Evolutionary conservation across 306 rosid species (phyloP).

Genomic region (Acacia crassicarpa): DNA sequence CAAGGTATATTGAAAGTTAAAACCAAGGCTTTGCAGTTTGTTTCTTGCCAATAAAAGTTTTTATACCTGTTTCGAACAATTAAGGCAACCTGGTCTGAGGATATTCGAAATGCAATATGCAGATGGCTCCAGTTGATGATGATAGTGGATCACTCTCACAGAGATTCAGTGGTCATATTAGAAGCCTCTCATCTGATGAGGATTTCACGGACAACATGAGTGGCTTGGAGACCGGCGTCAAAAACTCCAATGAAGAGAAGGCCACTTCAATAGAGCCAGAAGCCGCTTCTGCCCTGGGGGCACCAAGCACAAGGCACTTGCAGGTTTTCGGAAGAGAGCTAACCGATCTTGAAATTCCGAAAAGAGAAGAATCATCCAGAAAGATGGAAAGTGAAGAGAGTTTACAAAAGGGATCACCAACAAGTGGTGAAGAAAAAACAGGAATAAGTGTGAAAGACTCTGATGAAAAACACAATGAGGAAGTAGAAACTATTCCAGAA

Average conservation of each 20-base stretch:
- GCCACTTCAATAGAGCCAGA: slow-evolving; percentile 31
- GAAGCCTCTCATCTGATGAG: slow-evolving; percentile 83
- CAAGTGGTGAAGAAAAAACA: slow-evolving; percentile 28
- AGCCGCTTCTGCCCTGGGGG: slow-evolving; percentile 27
- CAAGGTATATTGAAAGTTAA: slow-evolving; percentile 65
- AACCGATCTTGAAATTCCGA: slow-evolving; percentile 64
- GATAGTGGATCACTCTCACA: slow-evolving; percentile 45
- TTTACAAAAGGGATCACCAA: slow-evolving; percentile 30
- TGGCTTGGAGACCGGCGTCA: slow-evolving; percentile 38
- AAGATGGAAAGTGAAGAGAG: slow-evolving; percentile 31
- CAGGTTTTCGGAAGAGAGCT: slow-evolving; percentile 37
- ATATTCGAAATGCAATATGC: slow-evolving; percentile 40
- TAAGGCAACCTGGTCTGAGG: slow-evolving; percentile 30
- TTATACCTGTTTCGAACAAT: slow-evolving; percentile 20
- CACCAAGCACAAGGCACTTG: slow-evolving; percentile 37
- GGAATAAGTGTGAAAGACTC: slow-evolving; percentile 6
- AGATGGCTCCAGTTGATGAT: slow-evolving; percentile 76
- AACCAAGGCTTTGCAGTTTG: slow-evolving; percentile 3
- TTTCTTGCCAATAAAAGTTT: neutral
- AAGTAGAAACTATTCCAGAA: slow-evolving; percentile 54
- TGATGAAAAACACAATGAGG: slow-evolving; percentile 43
- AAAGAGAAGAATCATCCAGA: slow-evolving; percentile 28
- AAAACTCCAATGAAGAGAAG: slow-evolving; percentile 37
- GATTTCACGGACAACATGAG: slow-evolving; percentile 50
- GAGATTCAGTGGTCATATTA: slow-evolving; percentile 56